Evolutionary conservation across 306 rosid species (phyloP).

Genomic region (Quercus dentata): DNA sequence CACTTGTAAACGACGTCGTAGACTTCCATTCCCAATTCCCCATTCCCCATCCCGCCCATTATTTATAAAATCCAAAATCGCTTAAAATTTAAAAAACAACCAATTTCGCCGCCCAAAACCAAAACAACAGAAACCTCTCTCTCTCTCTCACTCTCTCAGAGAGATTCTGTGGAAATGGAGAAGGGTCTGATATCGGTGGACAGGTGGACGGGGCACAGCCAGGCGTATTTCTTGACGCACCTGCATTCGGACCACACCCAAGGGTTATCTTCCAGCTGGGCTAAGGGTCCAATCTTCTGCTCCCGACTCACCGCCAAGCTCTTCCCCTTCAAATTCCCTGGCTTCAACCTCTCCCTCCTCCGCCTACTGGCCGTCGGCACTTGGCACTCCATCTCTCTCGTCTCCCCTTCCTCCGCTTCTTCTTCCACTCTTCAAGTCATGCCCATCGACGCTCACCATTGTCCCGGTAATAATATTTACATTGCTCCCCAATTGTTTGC

Average conservation of each 20-base stretch:
- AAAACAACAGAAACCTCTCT: background rate
- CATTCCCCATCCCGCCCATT: no score
- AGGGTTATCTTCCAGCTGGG: slow-evolving; percentile 61
- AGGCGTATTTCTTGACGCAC: slow-evolving; percentile 67
- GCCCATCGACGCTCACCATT: slow-evolving; percentile 67
- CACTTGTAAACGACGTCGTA: no score
- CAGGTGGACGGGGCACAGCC: slow-evolving; percentile 57
- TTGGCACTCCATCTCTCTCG: slow-evolving; percentile 47
- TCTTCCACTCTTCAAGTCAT: slow-evolving; percentile 33
- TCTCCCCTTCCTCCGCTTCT: slow-evolving; percentile 30
- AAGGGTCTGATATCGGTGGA: slow-evolving; percentile 57
- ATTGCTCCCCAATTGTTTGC: slow-evolving; percentile 26
- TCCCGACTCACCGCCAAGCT: slow-evolving; percentile 66
- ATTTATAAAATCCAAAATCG: background rate
- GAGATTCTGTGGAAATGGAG: slow-evolving; percentile 34
- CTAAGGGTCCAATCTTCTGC: slow-evolving; percentile 60
- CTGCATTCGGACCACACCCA: slow-evolving; percentile 74
- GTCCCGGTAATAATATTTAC: slow-evolving; percentile 44
- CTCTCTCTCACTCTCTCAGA: background rate
- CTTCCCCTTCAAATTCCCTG: slow-evolving; percentile 54
- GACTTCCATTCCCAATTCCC: no score
- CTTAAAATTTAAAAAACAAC: background rate
- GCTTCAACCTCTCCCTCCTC: slow-evolving; percentile 55
- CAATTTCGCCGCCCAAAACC: background rate
- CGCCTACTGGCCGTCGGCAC: slow-evolving; percentile 42